These are phyloP conservation scores for Globisporangium iwayamae DNA, from an alignment of 352 stramenopile genomes.

Conservation along the genomic window DNA sequence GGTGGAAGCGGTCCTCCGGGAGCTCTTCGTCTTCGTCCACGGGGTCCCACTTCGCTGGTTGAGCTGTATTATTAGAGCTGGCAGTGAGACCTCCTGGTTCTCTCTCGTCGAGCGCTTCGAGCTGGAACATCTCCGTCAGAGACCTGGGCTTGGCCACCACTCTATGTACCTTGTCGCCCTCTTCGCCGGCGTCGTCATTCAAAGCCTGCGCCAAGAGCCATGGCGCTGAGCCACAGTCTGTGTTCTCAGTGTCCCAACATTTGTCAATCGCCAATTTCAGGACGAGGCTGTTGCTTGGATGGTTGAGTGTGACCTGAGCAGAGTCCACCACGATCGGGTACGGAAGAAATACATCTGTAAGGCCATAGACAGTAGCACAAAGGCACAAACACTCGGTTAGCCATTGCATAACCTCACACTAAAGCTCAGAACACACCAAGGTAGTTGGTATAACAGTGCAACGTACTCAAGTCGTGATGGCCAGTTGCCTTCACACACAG, in stretches of 20 bases:
- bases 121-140: conserved; percentile 68
- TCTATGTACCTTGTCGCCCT: conserved; percentile 2
- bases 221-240: conserved; percentile 58
- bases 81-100: not conserved
- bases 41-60: conserved; percentile 41
- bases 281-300: conserved; percentile 29
- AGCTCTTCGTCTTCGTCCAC: conserved; percentile 76
- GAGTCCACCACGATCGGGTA: conserved; percentile 46
- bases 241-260: conserved; percentile 30
- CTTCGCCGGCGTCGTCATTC: conserved; percentile 19
- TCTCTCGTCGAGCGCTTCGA: conserved; percentile 22
- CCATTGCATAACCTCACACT: no score
- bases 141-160: conserved; percentile 31
- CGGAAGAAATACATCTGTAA: conserved; percentile 52
- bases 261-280: conserved; percentile 50
- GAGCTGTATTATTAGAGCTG: not conserved
- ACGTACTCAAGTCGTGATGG: conserved; percentile 55
- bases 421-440: no score
- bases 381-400: no score
- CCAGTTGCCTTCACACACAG: conserved; percentile 38
- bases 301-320: conserved; percentile 35
- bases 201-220: conserved; percentile 66
- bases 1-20: conserved; percentile 74
- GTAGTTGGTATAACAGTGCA: no score
- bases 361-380: not conserved